These are phyloP conservation scores for Sungouiella thailandica DNA, from an alignment of 805 yeast species.

Conservation along the genomic window DNA sequence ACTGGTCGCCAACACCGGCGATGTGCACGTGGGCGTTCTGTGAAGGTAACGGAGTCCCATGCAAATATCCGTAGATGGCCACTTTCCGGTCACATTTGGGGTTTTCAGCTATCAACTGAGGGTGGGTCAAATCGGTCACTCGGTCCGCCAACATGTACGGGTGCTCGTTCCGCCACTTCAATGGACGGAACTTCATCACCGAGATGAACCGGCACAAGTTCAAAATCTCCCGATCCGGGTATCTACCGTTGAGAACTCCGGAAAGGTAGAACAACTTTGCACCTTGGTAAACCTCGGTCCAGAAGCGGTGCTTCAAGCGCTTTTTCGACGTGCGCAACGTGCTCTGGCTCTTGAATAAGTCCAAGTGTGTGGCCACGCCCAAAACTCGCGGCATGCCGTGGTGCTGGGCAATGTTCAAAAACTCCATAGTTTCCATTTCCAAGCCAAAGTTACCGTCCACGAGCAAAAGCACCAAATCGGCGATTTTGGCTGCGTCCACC, in stretches of 20 bases:
- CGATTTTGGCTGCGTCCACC: slow-evolving; percentile 94
- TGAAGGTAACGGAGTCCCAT: slow-evolving; percentile 81
- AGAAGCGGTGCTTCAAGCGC: slow-evolving; percentile 85
- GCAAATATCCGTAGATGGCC: slow-evolving; percentile 90
- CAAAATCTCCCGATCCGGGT: slow-evolving; percentile 93
- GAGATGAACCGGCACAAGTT: slow-evolving; percentile 88
- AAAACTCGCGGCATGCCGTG: slow-evolving; percentile 98
- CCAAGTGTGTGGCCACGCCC: slow-evolving; percentile 94
- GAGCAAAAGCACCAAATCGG: slow-evolving; percentile 83
- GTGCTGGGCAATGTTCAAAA: slow-evolving; percentile 90
- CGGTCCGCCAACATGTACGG: slow-evolving; percentile 91
- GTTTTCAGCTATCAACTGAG: slow-evolving; percentile 69
- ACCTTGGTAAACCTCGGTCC: slow-evolving; percentile 99
- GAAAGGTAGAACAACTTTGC: slow-evolving; percentile 92
- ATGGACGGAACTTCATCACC: slow-evolving; percentile 98
- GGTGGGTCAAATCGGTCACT: slow-evolving; percentile 91
- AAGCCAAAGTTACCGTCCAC: slow-evolving; percentile 97
- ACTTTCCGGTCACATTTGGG: slow-evolving; percentile 83
- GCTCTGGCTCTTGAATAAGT: slow-evolving; percentile 82
- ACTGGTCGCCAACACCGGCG: slow-evolving; percentile 92
- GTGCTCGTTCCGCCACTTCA: slow-evolving; percentile 98
- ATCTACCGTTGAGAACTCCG: slow-evolving; percentile 95
- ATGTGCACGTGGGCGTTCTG: slow-evolving; percentile 76
- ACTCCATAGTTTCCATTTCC: slow-evolving; percentile 99
- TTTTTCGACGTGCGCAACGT: slow-evolving; percentile 90